Evolutionary conservation across 371 early-diverging fungal species (phyloP), one percentile per base, ranked within the genome.

Genomic region (Scutellospora calospora): DNA sequence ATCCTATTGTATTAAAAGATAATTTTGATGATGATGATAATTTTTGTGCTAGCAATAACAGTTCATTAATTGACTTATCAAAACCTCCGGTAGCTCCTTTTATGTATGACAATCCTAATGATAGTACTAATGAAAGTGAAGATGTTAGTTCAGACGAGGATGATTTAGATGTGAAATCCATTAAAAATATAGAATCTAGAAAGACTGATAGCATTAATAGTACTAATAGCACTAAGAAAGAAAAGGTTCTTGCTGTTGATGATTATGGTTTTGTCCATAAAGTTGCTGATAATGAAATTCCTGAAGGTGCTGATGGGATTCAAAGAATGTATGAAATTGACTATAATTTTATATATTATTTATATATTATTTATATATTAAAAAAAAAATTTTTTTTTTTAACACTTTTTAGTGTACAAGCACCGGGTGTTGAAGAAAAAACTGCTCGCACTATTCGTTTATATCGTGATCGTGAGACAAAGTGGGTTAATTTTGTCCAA

Each of bases 231-330:
- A 29, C 33, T 25, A 72, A 31, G 38, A 82, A 72, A 73, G 41
- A 76, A 6, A 25, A 65, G 54, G 35, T 66, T 35, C 55, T 78
- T 25, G 68, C 83, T 20, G 83, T 88, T 6, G 89, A 90, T 73
- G 87, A 90, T 77, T 90, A 88, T 81, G 93, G 93, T 1, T 91
- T 93, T 68, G 82, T 91, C n/a, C 77, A 84, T 69, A 83, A 85
- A 59, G 80, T 85, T 81, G 78, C 81, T 76, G 86, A 88, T 57
- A 84, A 80, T n/a, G 84, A 85, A 62, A 81, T 78, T 75, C 82
- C 80, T 66, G 83, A 82, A 71, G 83, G 83, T 29, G 82, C 79
- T 79, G 82, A 86, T 52, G 76, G 85, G 60, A 75, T 83, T 27
- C 81, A 82, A 5, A 85, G 80, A 31, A 83, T 83, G 49, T 84